Evolutionary conservation across 768 basidiomycete species (phyloP), one percentile per base, ranked within the genome.

Genomic region (Serendipita indica): DNA sequence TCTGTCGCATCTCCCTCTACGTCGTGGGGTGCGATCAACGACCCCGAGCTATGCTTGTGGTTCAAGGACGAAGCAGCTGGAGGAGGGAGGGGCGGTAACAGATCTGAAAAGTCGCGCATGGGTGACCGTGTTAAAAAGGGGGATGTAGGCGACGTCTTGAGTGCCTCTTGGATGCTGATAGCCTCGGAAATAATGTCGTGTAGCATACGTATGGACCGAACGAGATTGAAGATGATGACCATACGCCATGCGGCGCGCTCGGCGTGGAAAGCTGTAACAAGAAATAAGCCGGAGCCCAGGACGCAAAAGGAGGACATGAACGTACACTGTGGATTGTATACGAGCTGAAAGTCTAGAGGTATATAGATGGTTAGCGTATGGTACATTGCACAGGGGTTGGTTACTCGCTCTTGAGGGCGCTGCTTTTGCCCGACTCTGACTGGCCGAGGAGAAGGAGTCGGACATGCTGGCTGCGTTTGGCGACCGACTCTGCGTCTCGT

Each of bases 361-460:
- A 20, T 20, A 14, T 12, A 1, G 22, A 25, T 12, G 45, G 22
- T 46, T 46, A 1, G 45, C 14, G 13, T 39, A 39, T 1, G 35
- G 35, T 12, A 39, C 35, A 39, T n/a, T 39, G 35, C 35, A 39
- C 12, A 39, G 35, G 35, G n/a, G 35, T 37, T 37, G 35, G 10
- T 37, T 37, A 82, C 86, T 79, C 75, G 89, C 87, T 87, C 73
- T 89, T 89, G 65, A 89, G 75, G 5, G 86, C 87, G 6, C 88
- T 90, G 67, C 84, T 87, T 75, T 89, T 90, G 37, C 87, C 88
- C 65, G 85, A 88, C 75, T 89, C 87, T 62, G 87, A 89, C 76
- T 90, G 88, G 57, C 88, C 88, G 39, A 90, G 79, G 61, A 90
- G 75, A 58, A 90, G 73, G 57, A 90, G 10, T 16, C 45, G 13